These are phyloP conservation scores for Pichia sp. DNA, from an alignment of 1,139 yeast genomes.

Conservation along the genomic window DNA sequence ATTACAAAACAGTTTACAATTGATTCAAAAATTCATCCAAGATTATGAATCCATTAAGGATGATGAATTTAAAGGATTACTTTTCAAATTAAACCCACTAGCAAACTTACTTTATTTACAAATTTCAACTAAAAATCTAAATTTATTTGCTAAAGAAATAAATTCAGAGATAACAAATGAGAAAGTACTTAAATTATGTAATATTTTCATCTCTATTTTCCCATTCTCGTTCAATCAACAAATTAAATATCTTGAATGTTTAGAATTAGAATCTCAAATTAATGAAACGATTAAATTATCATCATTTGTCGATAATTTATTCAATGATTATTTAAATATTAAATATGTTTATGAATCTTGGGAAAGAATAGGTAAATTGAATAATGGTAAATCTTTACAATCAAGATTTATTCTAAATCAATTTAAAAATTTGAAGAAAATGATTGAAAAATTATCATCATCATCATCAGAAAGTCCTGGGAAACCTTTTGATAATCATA, in stretches of 20 bases:
- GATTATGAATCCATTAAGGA: slow-evolving; percentile 3
- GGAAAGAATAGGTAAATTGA: slow-evolving; percentile 40
- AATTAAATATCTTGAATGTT: slow-evolving; percentile 34
- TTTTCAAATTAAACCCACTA: slow-evolving; percentile 52
- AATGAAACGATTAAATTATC: slow-evolving; percentile 31
- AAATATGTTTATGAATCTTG: slow-evolving; percentile 42
- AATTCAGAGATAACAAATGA: slow-evolving; percentile 16
- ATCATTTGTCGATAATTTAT: slow-evolving; percentile 27
- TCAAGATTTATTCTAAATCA: slow-evolving; percentile 49
- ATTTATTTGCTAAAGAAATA: slow-evolving; percentile 26
- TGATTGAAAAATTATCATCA: slow-evolving; percentile 40
- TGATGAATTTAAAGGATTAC: slow-evolving; percentile 27
- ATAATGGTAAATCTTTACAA: slow-evolving; percentile 20
- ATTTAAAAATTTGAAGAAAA: slow-evolving; percentile 46
- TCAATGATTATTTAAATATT: slow-evolving; percentile 35
- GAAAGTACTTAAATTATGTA: slow-evolving; percentile 30
- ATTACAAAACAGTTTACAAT: background rate
- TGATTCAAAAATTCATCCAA: too few species aligned
- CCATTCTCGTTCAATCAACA: slow-evolving; percentile 51
- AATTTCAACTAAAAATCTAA: slow-evolving; percentile 18
- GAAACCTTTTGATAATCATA: background rate
- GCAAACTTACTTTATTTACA: slow-evolving; percentile 55
- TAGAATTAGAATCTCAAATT: slow-evolving; percentile 33
- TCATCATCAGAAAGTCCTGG: too few species aligned
- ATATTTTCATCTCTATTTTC: slow-evolving; percentile 49